Conservation (phyloP, 2,329 filamentous ascomycete genomes). For the Pleoardoris graminearum region DNA sequence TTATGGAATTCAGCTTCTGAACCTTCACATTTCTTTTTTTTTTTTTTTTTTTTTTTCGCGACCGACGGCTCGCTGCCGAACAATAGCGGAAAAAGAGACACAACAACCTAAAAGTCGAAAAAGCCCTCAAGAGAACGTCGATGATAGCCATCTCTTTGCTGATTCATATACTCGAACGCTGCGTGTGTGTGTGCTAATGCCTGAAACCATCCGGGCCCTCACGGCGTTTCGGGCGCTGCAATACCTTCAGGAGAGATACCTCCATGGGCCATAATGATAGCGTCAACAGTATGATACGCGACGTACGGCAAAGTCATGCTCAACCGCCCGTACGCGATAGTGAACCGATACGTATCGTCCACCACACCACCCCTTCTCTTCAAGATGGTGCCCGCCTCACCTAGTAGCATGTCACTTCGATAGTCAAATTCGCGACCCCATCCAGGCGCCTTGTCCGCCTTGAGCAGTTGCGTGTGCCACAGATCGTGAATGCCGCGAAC, state of each 20-base stretch:
- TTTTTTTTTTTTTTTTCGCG: too few relatives aligned
- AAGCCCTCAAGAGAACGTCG: too few relatives aligned
- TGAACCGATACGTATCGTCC: conserved; percentile 4
- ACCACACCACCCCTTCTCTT: neutral
- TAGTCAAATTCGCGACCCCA: conserved; percentile 6
- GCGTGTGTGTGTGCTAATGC: too few relatives aligned
- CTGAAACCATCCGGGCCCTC: neutral
- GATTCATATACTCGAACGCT: too few relatives aligned
- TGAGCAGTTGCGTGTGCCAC: conserved; percentile 1
- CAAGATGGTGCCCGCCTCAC: neutral
- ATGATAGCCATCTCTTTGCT: too few relatives aligned
- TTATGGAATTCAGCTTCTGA: too few relatives aligned
- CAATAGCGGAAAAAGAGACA: too few relatives aligned
- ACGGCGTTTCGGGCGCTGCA: neutral
- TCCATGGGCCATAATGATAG: conserved; percentile 8
- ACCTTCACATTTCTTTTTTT: too few relatives aligned
- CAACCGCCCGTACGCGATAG: conserved; percentile 7
- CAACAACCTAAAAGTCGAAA: too few relatives aligned
- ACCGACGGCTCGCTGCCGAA: too few relatives aligned
- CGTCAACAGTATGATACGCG: conserved; percentile 7
- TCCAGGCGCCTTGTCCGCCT: neutral
- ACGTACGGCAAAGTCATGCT: conserved; percentile 7
- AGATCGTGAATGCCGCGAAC: conserved; percentile 1
- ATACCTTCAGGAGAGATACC: neutral
- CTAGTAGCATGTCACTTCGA: neutral